These are phyloP conservation scores for Umbelopsis vinacea DNA, from an alignment of 192 early-diverging fungal genomes.

Conservation along the genomic window DNA sequence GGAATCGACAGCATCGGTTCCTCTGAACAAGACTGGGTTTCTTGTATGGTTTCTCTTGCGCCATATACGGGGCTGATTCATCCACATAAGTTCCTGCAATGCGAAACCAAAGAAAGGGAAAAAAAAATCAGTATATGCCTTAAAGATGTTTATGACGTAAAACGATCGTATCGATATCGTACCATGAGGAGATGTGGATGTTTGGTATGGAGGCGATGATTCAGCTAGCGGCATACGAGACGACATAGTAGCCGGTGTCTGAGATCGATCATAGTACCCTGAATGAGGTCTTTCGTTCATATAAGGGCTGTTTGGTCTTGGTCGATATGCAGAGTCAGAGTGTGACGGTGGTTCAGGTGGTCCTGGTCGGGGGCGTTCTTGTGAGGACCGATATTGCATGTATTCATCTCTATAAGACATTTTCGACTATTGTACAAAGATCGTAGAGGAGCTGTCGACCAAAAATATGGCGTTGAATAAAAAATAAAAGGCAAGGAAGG, in stretches of 20 bases:
- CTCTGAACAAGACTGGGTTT: slow-evolving; percentile 26
- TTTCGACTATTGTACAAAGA: slow-evolving; percentile 1
- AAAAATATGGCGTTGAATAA: neutral
- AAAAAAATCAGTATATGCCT: neutral
- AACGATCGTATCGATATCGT: neutral
- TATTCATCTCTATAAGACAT: slow-evolving; percentile 21
- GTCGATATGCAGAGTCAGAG: neutral
- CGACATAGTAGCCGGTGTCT: neutral
- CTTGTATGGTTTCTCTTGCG: slow-evolving; percentile 13
- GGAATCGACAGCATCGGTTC: slow-evolving; percentile 30
- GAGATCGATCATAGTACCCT: neutral
- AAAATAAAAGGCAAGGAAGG: neutral
- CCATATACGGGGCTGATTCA: neutral
- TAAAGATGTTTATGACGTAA: neutral
- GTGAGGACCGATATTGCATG: slow-evolving; percentile 8
- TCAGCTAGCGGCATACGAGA: neutral
- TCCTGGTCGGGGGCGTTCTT: neutral
- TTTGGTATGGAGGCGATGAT: slow-evolving; percentile 5
- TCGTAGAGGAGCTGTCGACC: neutral
- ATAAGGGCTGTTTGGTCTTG: slow-evolving; percentile 10
- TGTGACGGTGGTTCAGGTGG: slow-evolving; percentile 18
- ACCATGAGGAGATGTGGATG: neutral
- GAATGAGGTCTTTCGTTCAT: slow-evolving; percentile 1
- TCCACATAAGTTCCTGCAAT: slow-evolving; percentile 9
- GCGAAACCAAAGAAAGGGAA: neutral